Evolutionary conservation across 345 rosid genomes (phyloP).

Genomic region (Carallia brachiata): DNA sequence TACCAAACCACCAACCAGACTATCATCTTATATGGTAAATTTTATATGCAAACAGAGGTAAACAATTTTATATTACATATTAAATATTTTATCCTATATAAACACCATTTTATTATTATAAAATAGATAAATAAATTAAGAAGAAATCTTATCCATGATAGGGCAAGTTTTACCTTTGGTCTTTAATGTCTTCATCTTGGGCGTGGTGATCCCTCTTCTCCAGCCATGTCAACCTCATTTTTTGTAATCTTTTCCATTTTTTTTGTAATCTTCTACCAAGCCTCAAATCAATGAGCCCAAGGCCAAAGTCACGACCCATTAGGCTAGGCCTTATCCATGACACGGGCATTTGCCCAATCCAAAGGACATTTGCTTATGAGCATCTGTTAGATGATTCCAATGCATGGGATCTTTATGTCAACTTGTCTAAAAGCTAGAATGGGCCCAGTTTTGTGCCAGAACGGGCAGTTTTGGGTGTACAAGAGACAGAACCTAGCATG

Average conservation of each 20-base stretch:
- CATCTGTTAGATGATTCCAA: slow-evolving; percentile 42
- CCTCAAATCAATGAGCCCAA: slow-evolving; percentile 22
- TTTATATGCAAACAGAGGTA: no score
- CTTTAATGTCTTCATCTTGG: slow-evolving; percentile 4
- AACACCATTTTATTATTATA: no score
- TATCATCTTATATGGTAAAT: no score
- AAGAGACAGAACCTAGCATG: no score
- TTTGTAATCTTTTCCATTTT: slow-evolving; percentile 6
- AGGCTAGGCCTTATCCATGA: slow-evolving; percentile 16
- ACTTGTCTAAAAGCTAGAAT: no score
- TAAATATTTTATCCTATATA: no score
- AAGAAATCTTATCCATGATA: not conserved
- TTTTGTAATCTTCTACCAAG: not conserved
- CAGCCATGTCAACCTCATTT: slow-evolving; percentile 15
- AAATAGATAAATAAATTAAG: no score
- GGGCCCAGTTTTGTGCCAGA: no score
- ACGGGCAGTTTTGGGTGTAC: no score
- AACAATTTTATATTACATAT: no score
- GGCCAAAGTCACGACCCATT: slow-evolving; percentile 11
- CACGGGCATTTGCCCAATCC: slow-evolving; percentile 18
- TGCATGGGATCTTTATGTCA: slow-evolving; percentile 37
- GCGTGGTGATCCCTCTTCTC: not conserved
- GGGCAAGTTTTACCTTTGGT: slow-evolving; percentile 13
- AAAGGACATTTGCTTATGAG: slow-evolving; percentile 2
- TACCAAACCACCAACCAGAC: no score